Percentiles rank a stretch among this genome's conserved stretches.
phyloP scores from a whole-genome alignment of 2,329 filamentous ascomycete genomes.

The Botrytis pseudocinerea region DNA sequence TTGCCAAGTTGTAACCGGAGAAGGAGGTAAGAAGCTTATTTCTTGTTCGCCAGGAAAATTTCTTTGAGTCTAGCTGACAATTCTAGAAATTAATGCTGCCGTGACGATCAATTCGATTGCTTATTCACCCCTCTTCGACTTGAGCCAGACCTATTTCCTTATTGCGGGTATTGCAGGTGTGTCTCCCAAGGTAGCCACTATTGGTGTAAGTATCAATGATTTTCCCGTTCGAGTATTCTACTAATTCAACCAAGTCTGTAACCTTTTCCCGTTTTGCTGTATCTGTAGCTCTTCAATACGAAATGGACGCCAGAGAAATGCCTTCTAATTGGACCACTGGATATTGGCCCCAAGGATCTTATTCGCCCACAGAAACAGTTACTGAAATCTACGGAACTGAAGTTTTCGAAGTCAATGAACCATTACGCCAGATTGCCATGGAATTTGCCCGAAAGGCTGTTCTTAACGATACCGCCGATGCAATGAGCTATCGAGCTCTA shows the following conservation, averaged over 20 bases:
- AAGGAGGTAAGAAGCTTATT: slow-evolving; percentile 7
- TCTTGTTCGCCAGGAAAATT: background rate
- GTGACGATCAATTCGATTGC: slow-evolving; percentile 61
- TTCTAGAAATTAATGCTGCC: slow-evolving; percentile 61
- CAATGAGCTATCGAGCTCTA: slow-evolving; percentile 53
- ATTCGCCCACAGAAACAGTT: slow-evolving; percentile 55
- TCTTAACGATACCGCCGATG: slow-evolving; percentile 51
- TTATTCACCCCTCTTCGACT: slow-evolving; percentile 61
- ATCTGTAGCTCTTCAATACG: slow-evolving; percentile 72
- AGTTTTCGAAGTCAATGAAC: slow-evolving; percentile 63
- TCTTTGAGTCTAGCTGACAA: background rate
- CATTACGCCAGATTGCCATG: slow-evolving; percentile 51
- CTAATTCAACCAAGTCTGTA: slow-evolving; percentile 47
- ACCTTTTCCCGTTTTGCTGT: slow-evolving; percentile 68
- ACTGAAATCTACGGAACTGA: slow-evolving; percentile 63
- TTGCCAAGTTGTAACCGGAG: slow-evolving; percentile 55
- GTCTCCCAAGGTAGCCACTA: slow-evolving; percentile 64
- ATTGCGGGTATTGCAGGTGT: slow-evolving; percentile 72
- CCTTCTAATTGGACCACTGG: slow-evolving; percentile 63
- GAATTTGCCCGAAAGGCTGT: slow-evolving; percentile 51
- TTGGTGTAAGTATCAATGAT: slow-evolving; percentile 44
- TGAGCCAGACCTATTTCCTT: slow-evolving; percentile 67
- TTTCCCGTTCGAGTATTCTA: background rate
- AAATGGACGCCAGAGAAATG: slow-evolving; percentile 69
- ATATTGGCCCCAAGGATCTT: slow-evolving; percentile 64